Base-by-base conservation (phyloP, 768 basidiomycete species). In the Rhodotorula kratochvilovae region DNA sequence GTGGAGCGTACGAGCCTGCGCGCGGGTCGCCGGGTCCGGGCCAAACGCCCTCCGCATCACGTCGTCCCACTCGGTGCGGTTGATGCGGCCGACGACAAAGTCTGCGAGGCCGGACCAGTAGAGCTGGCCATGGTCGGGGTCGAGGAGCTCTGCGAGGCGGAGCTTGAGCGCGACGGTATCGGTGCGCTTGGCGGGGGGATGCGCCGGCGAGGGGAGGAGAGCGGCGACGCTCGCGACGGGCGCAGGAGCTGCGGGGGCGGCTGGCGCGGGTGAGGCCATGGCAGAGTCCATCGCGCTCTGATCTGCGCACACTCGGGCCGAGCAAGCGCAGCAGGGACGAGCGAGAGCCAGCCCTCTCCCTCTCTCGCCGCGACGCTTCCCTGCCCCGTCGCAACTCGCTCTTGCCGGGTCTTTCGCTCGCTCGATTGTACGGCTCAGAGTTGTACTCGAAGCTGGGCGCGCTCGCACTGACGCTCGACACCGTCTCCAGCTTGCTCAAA, bases 101-200 rank as follows among this genome's bases (percentile, higher is more conserved):
- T 61, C 66, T 15, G 66, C 63, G n/a, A 78, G 60, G 7, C 70
- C 70, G 19, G 29, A 19, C 77, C 77, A 78, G 72, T 78, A 78
- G 36, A 31, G 45, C 66, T 60, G 1, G 64, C 77, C 50, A 39
- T 29, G 36, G 36, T 57, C 15, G 50, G 66, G 10, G 10, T 58
- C 29, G 6, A 78, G 53, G 23, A 78, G 64, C 8, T 65, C 70
- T 1, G 71, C 76, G 58, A 78, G 69, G 48, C 63, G 61, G 33
- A 68, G 70, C 65, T 78, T 78, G 53, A 78, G 31, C 25, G 66
- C 51, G 58, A 78, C 53, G 25, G 73, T 61, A 68, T 78, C 72
- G 56, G 72, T 71, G 2, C 77, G 73, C 55, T 71, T 70, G 15
- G 66, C 55, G 2, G 60, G 39, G 2, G 70, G 50, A 3, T 59